phyloP scores from a whole-genome alignment of 2,329 filamentous ascomycete species.

The Venturia carpophila region DNA sequence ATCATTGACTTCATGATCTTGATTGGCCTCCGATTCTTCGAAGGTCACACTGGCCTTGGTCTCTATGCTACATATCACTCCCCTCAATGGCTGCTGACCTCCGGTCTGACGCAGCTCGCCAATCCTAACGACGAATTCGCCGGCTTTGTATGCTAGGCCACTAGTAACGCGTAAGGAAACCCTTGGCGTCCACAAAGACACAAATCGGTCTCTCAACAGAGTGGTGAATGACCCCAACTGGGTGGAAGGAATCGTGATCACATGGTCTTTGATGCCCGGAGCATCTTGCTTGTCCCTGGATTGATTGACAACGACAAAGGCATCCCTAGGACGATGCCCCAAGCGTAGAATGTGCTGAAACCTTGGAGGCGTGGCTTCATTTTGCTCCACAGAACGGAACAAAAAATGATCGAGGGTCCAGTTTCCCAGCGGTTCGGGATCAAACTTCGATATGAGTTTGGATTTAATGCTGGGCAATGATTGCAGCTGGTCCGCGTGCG shows the following conservation, averaged over 20 bases:
- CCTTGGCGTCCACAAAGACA: slow-evolving; percentile 20
- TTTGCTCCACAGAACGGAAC: slow-evolving; percentile 14
- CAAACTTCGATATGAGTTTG: not conserved
- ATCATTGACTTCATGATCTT: slow-evolving; percentile 13
- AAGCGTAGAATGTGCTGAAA: slow-evolving; percentile 21
- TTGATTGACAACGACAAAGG: slow-evolving; percentile 10
- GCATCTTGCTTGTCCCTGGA: not conserved
- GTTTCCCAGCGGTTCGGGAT: not conserved
- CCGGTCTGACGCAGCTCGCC: slow-evolving; percentile 20
- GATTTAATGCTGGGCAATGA: slow-evolving; percentile 9
- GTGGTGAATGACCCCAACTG: slow-evolving; percentile 19
- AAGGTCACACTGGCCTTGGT: not conserved
- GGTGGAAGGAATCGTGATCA: slow-evolving; percentile 20
- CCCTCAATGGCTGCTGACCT: slow-evolving; percentile 16
- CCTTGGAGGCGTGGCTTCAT: slow-evolving; percentile 18
- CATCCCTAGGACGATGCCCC: slow-evolving; percentile 14
- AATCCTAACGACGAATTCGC: slow-evolving; percentile 19
- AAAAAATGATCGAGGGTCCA: not conserved
- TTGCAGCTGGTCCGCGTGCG: not conserved
- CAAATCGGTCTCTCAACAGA: slow-evolving; percentile 20
- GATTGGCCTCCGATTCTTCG: not conserved
- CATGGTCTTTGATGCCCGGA: not conserved
- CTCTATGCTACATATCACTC: slow-evolving; percentile 20
- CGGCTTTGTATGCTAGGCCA: slow-evolving; percentile 20
- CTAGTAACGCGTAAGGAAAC: slow-evolving; percentile 15